phyloP scores from a whole-genome alignment of 78 protist genomes.

The Dictyostelium purpureum region DNA sequence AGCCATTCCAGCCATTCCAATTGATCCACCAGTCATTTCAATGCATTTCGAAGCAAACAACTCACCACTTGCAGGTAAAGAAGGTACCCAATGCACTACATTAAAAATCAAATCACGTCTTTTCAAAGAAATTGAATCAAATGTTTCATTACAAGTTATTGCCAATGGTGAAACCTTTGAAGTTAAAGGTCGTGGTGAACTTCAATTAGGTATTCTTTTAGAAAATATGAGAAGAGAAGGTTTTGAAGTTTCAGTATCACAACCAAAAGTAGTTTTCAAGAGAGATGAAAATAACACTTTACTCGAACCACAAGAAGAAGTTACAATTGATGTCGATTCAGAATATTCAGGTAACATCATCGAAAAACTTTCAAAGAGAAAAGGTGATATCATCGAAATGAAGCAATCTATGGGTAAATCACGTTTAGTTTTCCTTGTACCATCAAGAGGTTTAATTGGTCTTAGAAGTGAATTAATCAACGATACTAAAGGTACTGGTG shows the following conservation, averaged over 20 bases:
- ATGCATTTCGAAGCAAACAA: constrained; percentile 88
- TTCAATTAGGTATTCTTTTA: constrained; percentile 94
- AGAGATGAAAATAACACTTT: constrained; percentile 9
- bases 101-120: constrained; percentile 81
- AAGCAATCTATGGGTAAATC: constrained; percentile 64
- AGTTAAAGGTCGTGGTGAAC: constrained; percentile 93
- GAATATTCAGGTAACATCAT: constrained; percentile 83
- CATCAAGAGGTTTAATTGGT: constrained; percentile 89
- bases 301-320: constrained; percentile 82
- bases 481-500: constrained; percentile 89
- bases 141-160: constrained; percentile 86
- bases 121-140: constrained; percentile 84
- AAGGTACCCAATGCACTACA: constrained; percentile 83
- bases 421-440: constrained; percentile 77
- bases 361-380: constrained; percentile 67
- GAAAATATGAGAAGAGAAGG: constrained; percentile 96
- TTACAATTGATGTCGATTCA: constrained; percentile 84
- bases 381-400: constrained; percentile 70
- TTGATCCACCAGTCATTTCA: constrained; percentile 93
- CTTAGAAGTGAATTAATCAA: constrained; percentile 66
- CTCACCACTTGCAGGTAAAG: constrained; percentile 90
- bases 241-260: constrained; percentile 86
- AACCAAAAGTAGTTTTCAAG: constrained; percentile 78
- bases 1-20: constrained; percentile 76
- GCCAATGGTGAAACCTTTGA: constrained; percentile 69